phyloP scores from a whole-genome alignment of 495 filamentous ascomycete genomes.

The Cryomyces minteri region DNA sequence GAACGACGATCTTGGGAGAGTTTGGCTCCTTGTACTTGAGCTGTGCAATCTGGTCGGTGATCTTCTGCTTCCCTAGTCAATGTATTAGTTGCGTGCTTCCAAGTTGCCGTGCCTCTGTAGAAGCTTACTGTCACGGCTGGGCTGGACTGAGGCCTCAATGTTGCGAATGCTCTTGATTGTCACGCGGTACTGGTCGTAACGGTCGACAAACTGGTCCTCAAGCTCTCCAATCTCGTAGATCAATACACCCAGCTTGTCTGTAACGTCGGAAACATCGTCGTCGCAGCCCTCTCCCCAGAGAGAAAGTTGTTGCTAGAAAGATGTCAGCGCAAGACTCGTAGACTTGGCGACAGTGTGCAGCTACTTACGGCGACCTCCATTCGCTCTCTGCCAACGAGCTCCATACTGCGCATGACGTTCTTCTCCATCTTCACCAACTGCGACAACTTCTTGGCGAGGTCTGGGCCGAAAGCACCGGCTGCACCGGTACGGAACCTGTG shows the following conservation, averaged over 20 bases:
- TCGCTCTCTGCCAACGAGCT: slow-evolving; percentile 80
- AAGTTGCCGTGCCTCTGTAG: background rate
- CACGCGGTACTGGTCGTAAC: slow-evolving; percentile 97
- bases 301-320: slow-evolving; percentile 77
- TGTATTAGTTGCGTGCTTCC: slow-evolving; percentile 5
- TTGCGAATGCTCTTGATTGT: slow-evolving; percentile 99
- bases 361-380: slow-evolving; percentile 87
- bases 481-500: slow-evolving; percentile 85
- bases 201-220: slow-evolving; percentile 93
- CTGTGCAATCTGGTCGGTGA: slow-evolving; percentile 96
- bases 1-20: slow-evolving; percentile 88
- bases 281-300: slow-evolving; percentile 95
- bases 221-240: slow-evolving; percentile 98
- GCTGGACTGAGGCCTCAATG: slow-evolving; percentile 95
- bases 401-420: slow-evolving; percentile 98
- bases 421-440: slow-evolving; percentile 99
- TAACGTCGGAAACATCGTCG: slow-evolving; percentile 96
- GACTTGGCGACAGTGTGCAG: slow-evolving; percentile 1
- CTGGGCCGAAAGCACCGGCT: slow-evolving; percentile 88
- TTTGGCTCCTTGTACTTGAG: slow-evolving; percentile 99
- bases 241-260: slow-evolving; percentile 93
- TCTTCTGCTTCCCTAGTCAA: slow-evolving; percentile 80
- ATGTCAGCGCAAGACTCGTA: slow-evolving; percentile 12
- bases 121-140: slow-evolving; percentile 79
- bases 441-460: slow-evolving; percentile 90